Evolutionary conservation across 2,329 filamentous ascomycete genomes (phyloP), one percentile per base, ranked within the genome.

Genomic region (Pseudonectria foliicola): DNA sequence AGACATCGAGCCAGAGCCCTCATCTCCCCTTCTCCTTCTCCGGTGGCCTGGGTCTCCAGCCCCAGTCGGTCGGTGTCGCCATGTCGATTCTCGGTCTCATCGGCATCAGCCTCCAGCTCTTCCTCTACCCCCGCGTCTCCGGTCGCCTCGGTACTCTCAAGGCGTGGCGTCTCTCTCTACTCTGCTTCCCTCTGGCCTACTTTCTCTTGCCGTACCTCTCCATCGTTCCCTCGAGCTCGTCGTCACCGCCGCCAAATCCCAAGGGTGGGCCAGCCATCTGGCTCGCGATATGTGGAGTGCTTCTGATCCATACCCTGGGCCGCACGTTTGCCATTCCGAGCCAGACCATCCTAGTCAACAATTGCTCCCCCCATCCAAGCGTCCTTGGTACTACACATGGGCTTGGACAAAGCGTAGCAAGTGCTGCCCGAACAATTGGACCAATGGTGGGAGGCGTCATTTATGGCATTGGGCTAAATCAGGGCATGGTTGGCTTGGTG

Each of bases 51-150:
- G 83, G 83, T n/a, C 71, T 92, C 34, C 74, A 75, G 1, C 79
- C 84, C 0, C 70, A 73, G 1, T 73, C 75, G 3, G 82, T 92
- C 23, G 85, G 85, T n/a, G 63, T 85, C 28, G 82, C 83, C 4
- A 87, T 89, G 64, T 79, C 85, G 3, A 79, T 84, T 33, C 71
- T 92, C 12, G 86, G 85, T 7, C 61, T 75, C 31, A 77, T 90
- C 28, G 86, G 86, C n/a, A 81, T 92, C 25, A 63, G 69, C 0
- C 66, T 92, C 29, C 60, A 62, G 38, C 42, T 62, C 10, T 13
- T 83, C 32, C 61, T 86, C 8, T 90, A 89, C 53, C 84, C 85
- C 2, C 61, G 62, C 21, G 62, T 87, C 13, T 84, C 84, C 30
- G 64, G 69, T 2, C 71, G 71, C 3, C 70, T 86, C 2, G 85